Percentiles rank a stretch among this genome's conserved stretches.
Conservation (phyloP, 352 stramenopile species). For the Pythium utonaiense region DNA sequence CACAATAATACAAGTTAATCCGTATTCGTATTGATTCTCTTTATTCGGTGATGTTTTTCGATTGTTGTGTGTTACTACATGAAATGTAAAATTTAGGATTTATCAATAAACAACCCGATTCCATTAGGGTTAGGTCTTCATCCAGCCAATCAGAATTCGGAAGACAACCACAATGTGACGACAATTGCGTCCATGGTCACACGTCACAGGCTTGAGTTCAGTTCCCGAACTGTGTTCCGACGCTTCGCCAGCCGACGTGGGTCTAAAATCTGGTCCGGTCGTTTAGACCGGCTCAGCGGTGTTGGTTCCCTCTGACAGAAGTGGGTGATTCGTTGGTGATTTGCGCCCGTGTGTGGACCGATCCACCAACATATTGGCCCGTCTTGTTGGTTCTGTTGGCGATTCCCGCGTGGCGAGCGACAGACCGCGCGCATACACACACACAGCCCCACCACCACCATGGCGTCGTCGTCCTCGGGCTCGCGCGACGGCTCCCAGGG, state of each 20-base stretch:
- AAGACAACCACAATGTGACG: not conserved
- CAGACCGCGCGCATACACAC: not conserved
- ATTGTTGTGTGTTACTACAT: no score
- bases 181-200: not conserved
- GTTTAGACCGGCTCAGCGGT: no score
- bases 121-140: not conserved
- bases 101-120: no score
- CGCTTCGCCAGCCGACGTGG: not conserved
- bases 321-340: not conserved
- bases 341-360: not conserved
- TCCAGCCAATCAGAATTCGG: not conserved
- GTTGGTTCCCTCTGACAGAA: no score
- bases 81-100: no score
- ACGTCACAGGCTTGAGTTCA: not conserved
- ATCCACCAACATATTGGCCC: not conserved
- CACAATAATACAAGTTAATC: not conserved
- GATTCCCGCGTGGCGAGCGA: not conserved
- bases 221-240: not conserved
- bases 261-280: not conserved
- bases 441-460: no score
- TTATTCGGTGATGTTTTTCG: no score
- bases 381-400: not conserved
- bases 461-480: slow-evolving; percentile 8
- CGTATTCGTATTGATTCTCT: no score
- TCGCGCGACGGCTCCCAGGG: not conserved